Evolutionary conservation across 176 grass and related monocot species (phyloP).

Genomic region (Eremochloa ophiuroides): DNA sequence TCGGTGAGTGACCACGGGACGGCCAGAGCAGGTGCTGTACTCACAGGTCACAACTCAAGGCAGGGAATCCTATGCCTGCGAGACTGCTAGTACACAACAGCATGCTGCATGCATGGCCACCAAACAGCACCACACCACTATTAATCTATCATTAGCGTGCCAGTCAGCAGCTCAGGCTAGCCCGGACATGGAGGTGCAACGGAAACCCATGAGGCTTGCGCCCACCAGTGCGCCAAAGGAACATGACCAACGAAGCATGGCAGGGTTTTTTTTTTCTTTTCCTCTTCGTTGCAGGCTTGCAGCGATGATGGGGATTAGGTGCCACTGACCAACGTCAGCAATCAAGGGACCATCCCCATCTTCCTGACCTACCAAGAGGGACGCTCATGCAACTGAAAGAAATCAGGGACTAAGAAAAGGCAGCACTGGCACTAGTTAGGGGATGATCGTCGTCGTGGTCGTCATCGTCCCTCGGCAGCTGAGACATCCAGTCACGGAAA

Average conservation of each 20-base stretch:
- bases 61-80: constrained; percentile 15
- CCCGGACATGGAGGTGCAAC: neutral
- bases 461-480: constrained; percentile 15
- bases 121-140: neutral
- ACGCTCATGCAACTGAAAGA: constrained; percentile 18
- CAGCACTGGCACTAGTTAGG: neutral
- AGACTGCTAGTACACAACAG: neutral
- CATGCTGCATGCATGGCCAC: neutral
- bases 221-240: neutral
- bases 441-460: neutral
- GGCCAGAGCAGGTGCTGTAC: neutral
- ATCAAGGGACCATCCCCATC: neutral
- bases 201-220: neutral
- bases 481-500: constrained; percentile 45
- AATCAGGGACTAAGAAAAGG: neutral
- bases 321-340: neutral
- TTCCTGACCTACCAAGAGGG: constrained; percentile 22
- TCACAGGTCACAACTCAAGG: neutral
- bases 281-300: neutral
- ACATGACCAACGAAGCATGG: neutral
- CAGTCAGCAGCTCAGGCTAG: neutral
- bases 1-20: neutral
- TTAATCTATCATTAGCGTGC: neutral
- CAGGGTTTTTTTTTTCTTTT: neutral
- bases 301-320: neutral